phyloP scores from a whole-genome alignment of 1,284 basidiomycete species.

The Ustilago curta region DNA sequence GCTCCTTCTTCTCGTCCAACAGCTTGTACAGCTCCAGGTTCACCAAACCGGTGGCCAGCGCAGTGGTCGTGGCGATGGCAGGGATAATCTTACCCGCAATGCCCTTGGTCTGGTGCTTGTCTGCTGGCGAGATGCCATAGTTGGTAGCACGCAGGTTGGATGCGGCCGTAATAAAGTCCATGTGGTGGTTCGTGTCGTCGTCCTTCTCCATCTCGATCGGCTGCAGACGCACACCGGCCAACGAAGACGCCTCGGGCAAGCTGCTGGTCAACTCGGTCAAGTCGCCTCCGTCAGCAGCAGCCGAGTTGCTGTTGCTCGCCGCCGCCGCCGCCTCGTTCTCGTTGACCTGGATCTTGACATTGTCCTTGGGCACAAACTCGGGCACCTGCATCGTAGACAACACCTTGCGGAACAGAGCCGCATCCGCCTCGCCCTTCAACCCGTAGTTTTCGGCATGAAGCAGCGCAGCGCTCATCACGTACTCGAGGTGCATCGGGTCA shows the following conservation, averaged over 20 bases:
- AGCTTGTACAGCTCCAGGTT: slow-evolving; percentile 95
- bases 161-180: slow-evolving; percentile 98
- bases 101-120: slow-evolving; percentile 95
- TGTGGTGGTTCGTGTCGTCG: slow-evolving; percentile 97
- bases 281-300: slow-evolving; percentile 45
- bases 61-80: slow-evolving; percentile 97
- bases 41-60: slow-evolving; percentile 92
- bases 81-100: slow-evolving; percentile 99
- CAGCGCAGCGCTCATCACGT: slow-evolving; percentile 93
- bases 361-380: slow-evolving; percentile 91
- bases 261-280: slow-evolving; percentile 63
- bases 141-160: slow-evolving; percentile 97
- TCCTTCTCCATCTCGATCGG: slow-evolving; percentile 99
- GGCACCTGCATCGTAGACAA: slow-evolving; percentile 87
- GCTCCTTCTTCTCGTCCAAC: slow-evolving; percentile 91
- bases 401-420: slow-evolving; percentile 83
- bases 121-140: slow-evolving; percentile 89
- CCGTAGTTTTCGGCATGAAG: slow-evolving; percentile 99
- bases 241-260: slow-evolving; percentile 72
- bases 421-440: slow-evolving; percentile 87
- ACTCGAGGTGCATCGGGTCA: slow-evolving; percentile 86
- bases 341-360: slow-evolving; percentile 92
- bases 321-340: slow-evolving; percentile 81
- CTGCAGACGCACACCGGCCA: slow-evolving; percentile 92
- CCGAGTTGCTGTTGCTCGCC: slow-evolving; percentile 70